Percentiles rank a stretch among this genome's conserved stretches.
Conservation (phyloP, 768 basidiomycete species). For the Grammothele lineata region DNA sequence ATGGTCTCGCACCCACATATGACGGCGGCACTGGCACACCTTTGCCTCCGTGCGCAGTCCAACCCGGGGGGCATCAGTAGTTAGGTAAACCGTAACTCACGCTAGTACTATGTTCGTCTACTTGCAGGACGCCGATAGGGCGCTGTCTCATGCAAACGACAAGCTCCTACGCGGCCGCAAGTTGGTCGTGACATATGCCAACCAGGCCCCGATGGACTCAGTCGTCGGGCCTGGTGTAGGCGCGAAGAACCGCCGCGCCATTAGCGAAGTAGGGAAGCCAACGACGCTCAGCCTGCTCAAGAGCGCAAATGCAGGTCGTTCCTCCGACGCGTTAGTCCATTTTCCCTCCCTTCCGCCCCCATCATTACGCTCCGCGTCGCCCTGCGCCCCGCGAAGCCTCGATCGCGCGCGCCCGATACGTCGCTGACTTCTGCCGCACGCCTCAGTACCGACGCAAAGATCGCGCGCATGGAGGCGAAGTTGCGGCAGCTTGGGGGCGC, state of each 20-base stretch:
- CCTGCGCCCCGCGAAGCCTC: no score
- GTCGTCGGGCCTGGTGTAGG: conserved; percentile 15
- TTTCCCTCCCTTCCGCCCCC: no score
- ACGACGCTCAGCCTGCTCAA: conserved; percentile 90
- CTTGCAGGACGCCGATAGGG: conserved; percentile 79
- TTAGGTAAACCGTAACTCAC: conserved; percentile 1
- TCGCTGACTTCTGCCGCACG: no score
- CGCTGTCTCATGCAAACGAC: conserved; percentile 67
- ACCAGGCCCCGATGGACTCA: conserved; percentile 62
- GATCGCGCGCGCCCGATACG: no score
- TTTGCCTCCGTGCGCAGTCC: conserved; percentile 11
- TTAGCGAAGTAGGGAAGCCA: conserved; percentile 61
- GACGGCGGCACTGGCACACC: conserved; percentile 11
- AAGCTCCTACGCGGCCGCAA: conserved; percentile 84
- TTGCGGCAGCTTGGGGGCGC: conserved; percentile 68
- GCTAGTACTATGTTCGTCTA: conserved; percentile 16
- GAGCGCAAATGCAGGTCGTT: conserved; percentile 48
- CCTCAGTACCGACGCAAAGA: conserved; percentile 77
- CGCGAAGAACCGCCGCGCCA: conserved; percentile 33
- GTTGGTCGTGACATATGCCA: conserved; percentile 86
- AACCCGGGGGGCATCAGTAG: conserved; percentile 21
- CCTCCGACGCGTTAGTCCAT: conserved; percentile 35
- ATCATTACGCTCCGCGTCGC: background rate
- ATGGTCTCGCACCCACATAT: conserved; percentile 13
- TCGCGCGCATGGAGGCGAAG: conserved; percentile 95